Conservation (phyloP, 164 flowering plant species). For the Amborella trichopoda region DNA sequence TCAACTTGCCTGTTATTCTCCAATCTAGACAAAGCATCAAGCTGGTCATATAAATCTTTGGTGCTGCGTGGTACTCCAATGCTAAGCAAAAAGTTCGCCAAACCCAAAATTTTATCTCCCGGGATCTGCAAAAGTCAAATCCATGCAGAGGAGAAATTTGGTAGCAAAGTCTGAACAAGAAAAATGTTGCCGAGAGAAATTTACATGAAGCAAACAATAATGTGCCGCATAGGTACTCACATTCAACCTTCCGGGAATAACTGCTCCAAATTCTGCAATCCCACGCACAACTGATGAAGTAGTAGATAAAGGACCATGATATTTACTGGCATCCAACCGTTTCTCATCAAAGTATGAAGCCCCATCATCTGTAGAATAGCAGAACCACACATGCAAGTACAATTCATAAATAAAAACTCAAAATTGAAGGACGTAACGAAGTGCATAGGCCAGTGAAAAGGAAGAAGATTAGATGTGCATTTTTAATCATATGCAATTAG, state of each 20-base stretch:
- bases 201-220: neutral
- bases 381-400: neutral
- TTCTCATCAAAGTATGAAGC: conserved; percentile 81
- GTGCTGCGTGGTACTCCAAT: conserved; percentile 77
- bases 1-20: conserved; percentile 60
- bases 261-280: conserved; percentile 55
- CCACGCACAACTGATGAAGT: conserved; percentile 83
- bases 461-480: no score
- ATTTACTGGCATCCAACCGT: conserved; percentile 40
- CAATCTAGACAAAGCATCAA: conserved; percentile 62
- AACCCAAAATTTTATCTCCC: conserved; percentile 64
- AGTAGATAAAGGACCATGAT: conserved; percentile 70
- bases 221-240: conserved; percentile 27
- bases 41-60: conserved; percentile 71
- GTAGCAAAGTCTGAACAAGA: neutral
- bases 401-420: no score
- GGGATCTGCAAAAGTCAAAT: conserved; percentile 50
- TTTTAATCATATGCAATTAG: no score
- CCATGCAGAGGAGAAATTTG: neutral
- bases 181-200: neutral
- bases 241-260: conserved; percentile 45
- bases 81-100: conserved; percentile 85
- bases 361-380: conserved; percentile 57
- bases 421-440: no score
- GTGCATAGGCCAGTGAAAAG: no score